Conservation (phyloP, 2,329 filamentous ascomycete species). For the Phaeosphaeria sp. region DNA sequence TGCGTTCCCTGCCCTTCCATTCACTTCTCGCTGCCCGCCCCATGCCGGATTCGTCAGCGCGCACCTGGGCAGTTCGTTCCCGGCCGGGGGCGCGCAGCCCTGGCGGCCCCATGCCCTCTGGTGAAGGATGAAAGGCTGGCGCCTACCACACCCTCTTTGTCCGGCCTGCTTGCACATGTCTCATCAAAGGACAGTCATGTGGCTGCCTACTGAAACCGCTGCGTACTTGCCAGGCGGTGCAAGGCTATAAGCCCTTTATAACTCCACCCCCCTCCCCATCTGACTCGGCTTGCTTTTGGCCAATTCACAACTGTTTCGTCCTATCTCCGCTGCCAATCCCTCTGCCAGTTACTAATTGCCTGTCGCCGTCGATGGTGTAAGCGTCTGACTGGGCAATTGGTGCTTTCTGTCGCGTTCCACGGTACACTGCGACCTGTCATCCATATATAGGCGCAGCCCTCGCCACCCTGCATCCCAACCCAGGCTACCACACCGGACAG, state of each 20-base stretch:
- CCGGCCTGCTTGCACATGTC: slow-evolving; percentile 15
- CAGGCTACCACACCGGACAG: slow-evolving; percentile 18
- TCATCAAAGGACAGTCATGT: slow-evolving; percentile 16
- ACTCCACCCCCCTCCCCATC: slow-evolving; percentile 24
- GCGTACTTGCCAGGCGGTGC: slow-evolving; percentile 13
- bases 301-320: slow-evolving; percentile 22
- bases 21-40: slow-evolving; percentile 36
- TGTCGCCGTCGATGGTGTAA: slow-evolving; percentile 27
- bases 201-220: slow-evolving; percentile 24
- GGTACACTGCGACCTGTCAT: slow-evolving; percentile 25
- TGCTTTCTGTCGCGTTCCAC: slow-evolving; percentile 42
- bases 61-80: slow-evolving; percentile 15
- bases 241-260: slow-evolving; percentile 26
- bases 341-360: slow-evolving; percentile 31
- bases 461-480: slow-evolving; percentile 29
- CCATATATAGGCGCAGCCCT: slow-evolving; percentile 22
- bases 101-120: slow-evolving; percentile 16
- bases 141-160: slow-evolving; percentile 39
- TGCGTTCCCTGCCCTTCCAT: slow-evolving; percentile 39
- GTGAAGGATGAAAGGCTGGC: slow-evolving; percentile 21
- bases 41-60: slow-evolving; percentile 37
- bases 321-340: slow-evolving; percentile 35
- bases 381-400: slow-evolving; percentile 35
- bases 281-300: slow-evolving; percentile 33
- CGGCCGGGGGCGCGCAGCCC: slow-evolving; percentile 31